Percentiles rank a stretch among this genome's conserved stretches.
Conservation (phyloP, 495 filamentous ascomycete species). For the Penicillium paxilli region DNA sequence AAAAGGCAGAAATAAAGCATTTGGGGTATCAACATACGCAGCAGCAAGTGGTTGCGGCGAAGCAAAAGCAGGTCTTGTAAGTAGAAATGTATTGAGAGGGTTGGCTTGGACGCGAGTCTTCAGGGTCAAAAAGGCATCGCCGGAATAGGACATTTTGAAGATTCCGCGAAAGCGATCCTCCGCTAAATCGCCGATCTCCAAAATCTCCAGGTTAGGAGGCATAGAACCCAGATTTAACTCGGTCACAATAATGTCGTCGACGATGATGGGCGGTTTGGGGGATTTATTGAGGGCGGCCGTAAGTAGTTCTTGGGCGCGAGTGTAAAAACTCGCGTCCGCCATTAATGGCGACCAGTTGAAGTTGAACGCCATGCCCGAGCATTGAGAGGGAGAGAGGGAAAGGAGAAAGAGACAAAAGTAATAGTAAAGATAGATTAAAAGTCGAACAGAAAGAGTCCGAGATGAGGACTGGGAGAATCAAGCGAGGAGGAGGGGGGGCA, state of each 20-base stretch:
- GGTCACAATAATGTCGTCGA: slow-evolving; percentile 98
- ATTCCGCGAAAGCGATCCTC: slow-evolving; percentile 97
- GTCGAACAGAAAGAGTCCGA: background rate
- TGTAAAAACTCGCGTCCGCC: slow-evolving; percentile 87
- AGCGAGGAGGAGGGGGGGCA: slow-evolving; percentile 9
- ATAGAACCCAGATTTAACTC: slow-evolving; percentile 93
- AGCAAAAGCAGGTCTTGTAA: slow-evolving; percentile 85
- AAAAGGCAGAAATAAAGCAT: background rate
- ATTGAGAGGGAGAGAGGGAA: slow-evolving; percentile 26
- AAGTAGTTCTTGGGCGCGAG: slow-evolving; percentile 87
- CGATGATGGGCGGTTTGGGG: slow-evolving; percentile 97
- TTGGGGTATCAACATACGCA: slow-evolving; percentile 48
- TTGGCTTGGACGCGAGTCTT: slow-evolving; percentile 97
- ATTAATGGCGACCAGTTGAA: slow-evolving; percentile 99
- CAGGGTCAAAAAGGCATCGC: slow-evolving; percentile 91
- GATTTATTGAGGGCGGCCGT: slow-evolving; percentile 97
- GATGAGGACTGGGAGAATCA: slow-evolving; percentile 1
- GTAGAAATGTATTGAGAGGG: slow-evolving; percentile 92
- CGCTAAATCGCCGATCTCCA: slow-evolving; percentile 95
- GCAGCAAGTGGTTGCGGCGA: slow-evolving; percentile 93
- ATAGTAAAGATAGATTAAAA: background rate
- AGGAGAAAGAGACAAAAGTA: slow-evolving; percentile 1
- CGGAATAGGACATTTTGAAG: slow-evolving; percentile 97
- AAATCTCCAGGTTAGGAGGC: slow-evolving; percentile 89
- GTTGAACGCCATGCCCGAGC: slow-evolving; percentile 88